phyloP scores from a whole-genome alignment of 73 alveolate species.

The Paramecium octaurelia region DNA sequence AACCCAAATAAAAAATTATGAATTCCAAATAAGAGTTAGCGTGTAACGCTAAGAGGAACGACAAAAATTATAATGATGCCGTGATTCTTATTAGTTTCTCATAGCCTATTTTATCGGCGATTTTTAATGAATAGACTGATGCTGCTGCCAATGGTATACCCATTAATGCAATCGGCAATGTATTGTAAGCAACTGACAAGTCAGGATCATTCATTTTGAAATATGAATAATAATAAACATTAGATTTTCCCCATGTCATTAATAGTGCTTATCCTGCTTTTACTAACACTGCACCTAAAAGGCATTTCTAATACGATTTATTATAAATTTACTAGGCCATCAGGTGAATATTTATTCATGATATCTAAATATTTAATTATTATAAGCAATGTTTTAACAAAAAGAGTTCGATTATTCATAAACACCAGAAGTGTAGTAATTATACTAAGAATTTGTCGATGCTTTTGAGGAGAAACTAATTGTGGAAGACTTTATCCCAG shows the following conservation, averaged over 20 bases:
- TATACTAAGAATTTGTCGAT: constrained; percentile 33
- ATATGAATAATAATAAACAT: constrained; percentile 38
- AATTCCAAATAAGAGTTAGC: not conserved
- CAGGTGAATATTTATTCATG: not conserved
- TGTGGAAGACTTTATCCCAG: constrained; percentile 10
- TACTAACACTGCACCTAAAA: not conserved
- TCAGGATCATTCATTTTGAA: constrained; percentile 10
- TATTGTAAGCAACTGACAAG: not conserved
- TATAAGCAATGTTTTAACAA: constrained; percentile 7
- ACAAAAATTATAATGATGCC: not conserved
- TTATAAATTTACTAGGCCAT: not conserved
- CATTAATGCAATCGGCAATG: constrained; percentile 2
- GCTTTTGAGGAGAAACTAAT: not conserved
- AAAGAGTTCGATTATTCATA: constrained; percentile 45
- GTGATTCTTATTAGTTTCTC: not conserved
- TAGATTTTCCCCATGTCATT: constrained; percentile 33
- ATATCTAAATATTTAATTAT: not conserved
- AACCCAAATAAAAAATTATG: not conserved
- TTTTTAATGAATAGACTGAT: constrained; percentile 13
- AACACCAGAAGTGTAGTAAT: constrained; percentile 44
- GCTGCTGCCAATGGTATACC: not conserved
- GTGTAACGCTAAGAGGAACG: constrained; percentile 1
- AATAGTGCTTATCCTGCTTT: not conserved
- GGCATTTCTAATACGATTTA: not conserved
- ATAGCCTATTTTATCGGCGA: not conserved